phyloP scores from a whole-genome alignment of 1,139 yeast species.

The Candida buenavistaensis region DNA sequence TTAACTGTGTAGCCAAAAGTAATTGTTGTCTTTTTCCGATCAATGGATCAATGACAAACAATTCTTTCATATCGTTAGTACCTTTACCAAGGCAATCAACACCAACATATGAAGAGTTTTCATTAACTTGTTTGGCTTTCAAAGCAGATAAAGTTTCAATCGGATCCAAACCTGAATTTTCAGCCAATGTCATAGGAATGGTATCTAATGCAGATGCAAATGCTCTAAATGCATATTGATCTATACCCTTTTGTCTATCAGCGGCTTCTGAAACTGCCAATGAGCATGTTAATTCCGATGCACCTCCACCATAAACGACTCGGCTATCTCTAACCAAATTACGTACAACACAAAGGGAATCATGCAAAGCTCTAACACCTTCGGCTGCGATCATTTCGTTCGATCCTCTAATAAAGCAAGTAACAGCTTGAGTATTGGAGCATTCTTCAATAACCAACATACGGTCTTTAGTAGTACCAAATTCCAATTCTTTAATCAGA shows the following conservation, averaged over 20 bases:
- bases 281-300: constrained; percentile 93
- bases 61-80: constrained; percentile 85
- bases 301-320: constrained; percentile 98
- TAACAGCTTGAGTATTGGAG: constrained; percentile 85
- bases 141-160: constrained; percentile 83
- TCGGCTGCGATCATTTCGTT: constrained; percentile 98
- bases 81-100: constrained; percentile 93
- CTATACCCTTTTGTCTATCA: constrained; percentile 90
- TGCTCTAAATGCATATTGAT: constrained; percentile 96
- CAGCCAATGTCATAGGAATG: constrained; percentile 93
- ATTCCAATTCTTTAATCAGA: constrained; percentile 79
- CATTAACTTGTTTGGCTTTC: constrained; percentile 82
- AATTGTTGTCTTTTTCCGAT: constrained; percentile 97
- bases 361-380: constrained; percentile 94
- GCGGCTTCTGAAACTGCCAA: constrained; percentile 91
- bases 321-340: constrained; percentile 89
- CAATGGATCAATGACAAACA: constrained; percentile 94
- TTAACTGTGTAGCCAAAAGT: constrained; percentile 90
- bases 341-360: constrained; percentile 95
- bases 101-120: constrained; percentile 71
- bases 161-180: constrained; percentile 93
- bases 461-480: constrained; percentile 95
- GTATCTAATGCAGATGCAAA: constrained; percentile 88
- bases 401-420: constrained; percentile 91
- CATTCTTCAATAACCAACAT: constrained; percentile 95